A percentile compares a stretch with the other conserved stretches of the same genome.
These are phyloP conservation scores for Candida anglica DNA, from an alignment of 805 yeast species.

Conservation along the genomic window DNA sequence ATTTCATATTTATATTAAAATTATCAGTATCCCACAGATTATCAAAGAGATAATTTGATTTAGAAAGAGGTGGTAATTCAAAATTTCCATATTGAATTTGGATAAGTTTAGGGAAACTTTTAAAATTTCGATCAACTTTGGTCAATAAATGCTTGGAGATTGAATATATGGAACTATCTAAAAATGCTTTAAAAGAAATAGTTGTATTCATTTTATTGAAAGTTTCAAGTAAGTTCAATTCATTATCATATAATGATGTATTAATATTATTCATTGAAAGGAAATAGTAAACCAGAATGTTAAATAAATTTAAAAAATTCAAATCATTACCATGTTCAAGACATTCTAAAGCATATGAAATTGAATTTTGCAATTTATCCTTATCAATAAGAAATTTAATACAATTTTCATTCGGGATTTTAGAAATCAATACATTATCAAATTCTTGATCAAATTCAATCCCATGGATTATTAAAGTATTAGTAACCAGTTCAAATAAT, in stretches of 20 bases:
- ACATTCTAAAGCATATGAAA: slow-evolving; percentile 16
- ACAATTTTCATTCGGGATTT: background rate
- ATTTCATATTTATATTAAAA: slow-evolving; percentile 3
- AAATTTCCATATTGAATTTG: slow-evolving; percentile 13
- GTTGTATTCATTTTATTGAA: slow-evolving; percentile 18
- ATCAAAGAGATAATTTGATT: slow-evolving; percentile 15
- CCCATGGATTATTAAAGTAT: slow-evolving; percentile 2
- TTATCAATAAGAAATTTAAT: background rate
- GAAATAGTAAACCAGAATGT: slow-evolving; percentile 6
- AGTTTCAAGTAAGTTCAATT: slow-evolving; percentile 10
- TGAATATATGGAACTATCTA: slow-evolving; percentile 7
- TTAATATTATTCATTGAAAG: slow-evolving; percentile 7
- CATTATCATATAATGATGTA: slow-evolving; percentile 5
- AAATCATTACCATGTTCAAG: slow-evolving; percentile 17
- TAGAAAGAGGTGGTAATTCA: slow-evolving; percentile 27
- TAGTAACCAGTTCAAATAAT: slow-evolving; percentile 1
- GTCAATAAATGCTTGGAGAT: background rate
- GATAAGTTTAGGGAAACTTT: slow-evolving; percentile 11
- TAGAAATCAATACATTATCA: slow-evolving; percentile 2
- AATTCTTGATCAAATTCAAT: slow-evolving; percentile 2
- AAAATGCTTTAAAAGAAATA: slow-evolving; percentile 13
- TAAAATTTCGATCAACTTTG: slow-evolving; percentile 10
- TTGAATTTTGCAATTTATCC: slow-evolving; percentile 3
- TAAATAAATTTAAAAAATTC: slow-evolving; percentile 8
- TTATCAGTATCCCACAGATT: slow-evolving; percentile 5